Base-by-base conservation (phyloP, 2,329 filamentous ascomycete genomes). In the Talaromyces pinophilus region DNA sequence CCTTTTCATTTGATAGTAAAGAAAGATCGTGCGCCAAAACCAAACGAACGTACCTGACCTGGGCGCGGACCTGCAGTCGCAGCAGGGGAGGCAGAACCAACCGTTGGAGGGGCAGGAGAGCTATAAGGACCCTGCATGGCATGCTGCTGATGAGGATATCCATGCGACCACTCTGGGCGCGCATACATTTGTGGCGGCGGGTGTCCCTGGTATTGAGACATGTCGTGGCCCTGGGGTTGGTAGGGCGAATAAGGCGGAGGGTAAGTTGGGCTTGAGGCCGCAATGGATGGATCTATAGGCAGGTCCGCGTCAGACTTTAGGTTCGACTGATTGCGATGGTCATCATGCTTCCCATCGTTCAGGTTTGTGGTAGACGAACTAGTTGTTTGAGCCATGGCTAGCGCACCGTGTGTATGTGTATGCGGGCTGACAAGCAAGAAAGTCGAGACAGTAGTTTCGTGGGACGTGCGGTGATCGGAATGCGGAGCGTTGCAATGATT, bases 261-360 rank as follows among this genome's bases (percentile, higher is more conserved):
- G 79, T 96, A 97, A 74, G 92, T 93, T 68, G 94, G 93, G 85
- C 92, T 97, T 77, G 92, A 91, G 75, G 92, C 90, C 81, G 93
- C 91, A 80, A 97, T 97, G 80, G 93, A 96, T 77, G 93, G 93
- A 96, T 97, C 94, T 97, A 96, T 93, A 90, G 92, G 92, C 85
- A 96, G 88, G 89, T 92, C 90, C 87, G 87, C 87, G 92, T 97
- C 92, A 97, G 93, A 96, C 82, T 92, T 93, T 83, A 90, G 86
- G 73, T 75, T 79, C 75, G 78, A 74, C 80, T 86, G 85, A 83
- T 87, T 86, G 84, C 89, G 90, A 89, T 91, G 88, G 86, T 85
- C 82, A 84, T 82, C 90, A 83, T 86, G 85, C 76, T 84, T 84
- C 80, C 85, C 91, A 92, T 93, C 91, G 87, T 89, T 87, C 84